Conservation (phyloP, 1,284 basidiomycete species). For the Polyporus tsugae region DNA sequence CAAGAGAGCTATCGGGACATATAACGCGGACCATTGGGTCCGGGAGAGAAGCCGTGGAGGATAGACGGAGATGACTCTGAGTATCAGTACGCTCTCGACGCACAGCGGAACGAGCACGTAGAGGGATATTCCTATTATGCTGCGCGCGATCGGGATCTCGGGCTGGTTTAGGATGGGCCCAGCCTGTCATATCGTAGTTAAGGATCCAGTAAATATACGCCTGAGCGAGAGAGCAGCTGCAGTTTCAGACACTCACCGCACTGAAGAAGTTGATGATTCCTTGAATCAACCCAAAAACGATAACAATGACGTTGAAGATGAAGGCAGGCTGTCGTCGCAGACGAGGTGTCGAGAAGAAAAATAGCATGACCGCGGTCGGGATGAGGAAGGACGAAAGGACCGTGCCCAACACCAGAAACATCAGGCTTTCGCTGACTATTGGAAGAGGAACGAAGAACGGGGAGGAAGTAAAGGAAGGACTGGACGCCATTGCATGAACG, state of each 20-base stretch:
- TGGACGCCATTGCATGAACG: neutral
- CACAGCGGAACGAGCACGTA: constrained; percentile 30
- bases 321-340: constrained; percentile 38
- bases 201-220: neutral
- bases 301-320: constrained; percentile 36
- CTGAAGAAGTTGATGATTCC: constrained; percentile 17
- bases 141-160: neutral
- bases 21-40: constrained; percentile 14
- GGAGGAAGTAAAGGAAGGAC: neutral
- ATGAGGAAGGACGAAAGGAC: constrained; percentile 30
- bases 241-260: constrained; percentile 3
- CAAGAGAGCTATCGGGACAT: constrained; percentile 23
- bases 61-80: constrained; percentile 39
- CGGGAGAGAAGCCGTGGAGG: constrained; percentile 28
- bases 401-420: constrained; percentile 29
- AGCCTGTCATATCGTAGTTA: neutral
- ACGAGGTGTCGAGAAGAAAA: constrained; percentile 35
- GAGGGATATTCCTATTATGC: neutral
- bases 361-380: constrained; percentile 33
- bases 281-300: constrained; percentile 28
- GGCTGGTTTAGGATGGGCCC: neutral
- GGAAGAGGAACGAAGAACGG: neutral
- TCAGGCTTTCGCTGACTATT: neutral
- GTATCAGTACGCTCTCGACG: constrained; percentile 35
- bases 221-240: too few species aligned